These are phyloP conservation scores for Penicillium sp. DNA, from an alignment of 2,329 filamentous ascomycete genomes.

Conservation along the genomic window DNA sequence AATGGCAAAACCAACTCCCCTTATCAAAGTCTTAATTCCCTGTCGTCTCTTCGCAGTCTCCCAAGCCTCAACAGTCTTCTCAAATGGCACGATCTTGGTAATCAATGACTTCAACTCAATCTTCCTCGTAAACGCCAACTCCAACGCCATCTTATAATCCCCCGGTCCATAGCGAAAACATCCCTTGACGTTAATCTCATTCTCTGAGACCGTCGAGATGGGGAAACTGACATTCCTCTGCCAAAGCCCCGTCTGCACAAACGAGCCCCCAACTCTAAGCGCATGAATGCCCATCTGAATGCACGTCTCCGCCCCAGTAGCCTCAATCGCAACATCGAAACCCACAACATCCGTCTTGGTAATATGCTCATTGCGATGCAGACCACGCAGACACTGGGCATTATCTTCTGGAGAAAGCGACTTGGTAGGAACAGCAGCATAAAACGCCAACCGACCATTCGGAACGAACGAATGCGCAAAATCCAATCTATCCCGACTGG, in stretches of 20 bases:
- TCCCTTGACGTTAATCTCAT: slow-evolving; percentile 34
- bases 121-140: slow-evolving; percentile 29
- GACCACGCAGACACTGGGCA: slow-evolving; percentile 31
- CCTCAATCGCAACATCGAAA: slow-evolving; percentile 41
- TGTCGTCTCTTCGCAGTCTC: slow-evolving; percentile 23
- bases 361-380: slow-evolving; percentile 2
- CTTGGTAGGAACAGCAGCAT: slow-evolving; percentile 10
- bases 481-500: slow-evolving; percentile 56
- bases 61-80: slow-evolving; percentile 34
- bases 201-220: slow-evolving; percentile 35
- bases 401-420: slow-evolving; percentile 20
- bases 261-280: slow-evolving; percentile 27
- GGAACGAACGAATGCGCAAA: slow-evolving; percentile 41
- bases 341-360: slow-evolving; percentile 36
- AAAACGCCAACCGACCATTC: slow-evolving; percentile 7
- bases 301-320: slow-evolving; percentile 43
- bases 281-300: slow-evolving; percentile 45
- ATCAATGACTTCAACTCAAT: slow-evolving; percentile 32
- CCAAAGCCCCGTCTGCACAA: slow-evolving; percentile 37
- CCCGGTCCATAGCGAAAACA: slow-evolving; percentile 33
- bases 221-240: slow-evolving; percentile 38
- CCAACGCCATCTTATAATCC: slow-evolving; percentile 37
- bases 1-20: slow-evolving; percentile 13
- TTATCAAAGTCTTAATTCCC: slow-evolving; percentile 24
- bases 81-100: slow-evolving; percentile 31